These are phyloP conservation scores for Aegilops bicornis DNA, from an alignment of 176 grass and related monocot species.

Conservation along the genomic window DNA sequence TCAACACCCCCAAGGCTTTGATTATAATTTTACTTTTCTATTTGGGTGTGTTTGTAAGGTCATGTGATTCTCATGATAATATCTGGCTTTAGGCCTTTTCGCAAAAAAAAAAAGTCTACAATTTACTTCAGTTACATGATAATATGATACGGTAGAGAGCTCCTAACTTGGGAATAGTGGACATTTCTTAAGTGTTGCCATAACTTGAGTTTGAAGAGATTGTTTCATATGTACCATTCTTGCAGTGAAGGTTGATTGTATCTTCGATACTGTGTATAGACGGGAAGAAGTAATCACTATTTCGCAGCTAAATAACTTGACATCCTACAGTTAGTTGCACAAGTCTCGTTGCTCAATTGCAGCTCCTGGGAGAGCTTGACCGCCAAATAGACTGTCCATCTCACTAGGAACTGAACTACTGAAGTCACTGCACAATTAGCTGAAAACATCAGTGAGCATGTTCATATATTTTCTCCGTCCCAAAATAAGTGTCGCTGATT, in stretches of 20 bases:
- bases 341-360: slow-evolving; percentile 23
- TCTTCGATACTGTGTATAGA: slow-evolving; percentile 75
- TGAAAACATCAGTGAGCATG: slow-evolving; percentile 51
- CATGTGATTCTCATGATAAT: too few relatives aligned
- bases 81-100: too few relatives aligned
- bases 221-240: slow-evolving; percentile 6
- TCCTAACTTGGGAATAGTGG: background rate
- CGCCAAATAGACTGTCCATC: slow-evolving; percentile 62
- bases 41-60: too few relatives aligned
- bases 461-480: slow-evolving; percentile 38
- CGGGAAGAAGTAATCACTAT: slow-evolving; percentile 70
- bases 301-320: slow-evolving; percentile 56
- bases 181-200: background rate
- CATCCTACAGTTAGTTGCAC: background rate
- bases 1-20: too few relatives aligned
- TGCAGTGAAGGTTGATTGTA: slow-evolving; percentile 88
- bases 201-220: background rate
- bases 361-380: slow-evolving; percentile 74
- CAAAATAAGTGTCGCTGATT: too few relatives aligned
- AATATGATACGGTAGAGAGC: background rate
- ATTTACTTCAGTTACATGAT: slow-evolving; percentile 4
- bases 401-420: slow-evolving; percentile 49
- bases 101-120: background rate
- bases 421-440: slow-evolving; percentile 64
- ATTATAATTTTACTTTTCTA: too few relatives aligned